phyloP scores from a whole-genome alignment of 208 protist species.

The Wallacemonas sp. region DNA sequence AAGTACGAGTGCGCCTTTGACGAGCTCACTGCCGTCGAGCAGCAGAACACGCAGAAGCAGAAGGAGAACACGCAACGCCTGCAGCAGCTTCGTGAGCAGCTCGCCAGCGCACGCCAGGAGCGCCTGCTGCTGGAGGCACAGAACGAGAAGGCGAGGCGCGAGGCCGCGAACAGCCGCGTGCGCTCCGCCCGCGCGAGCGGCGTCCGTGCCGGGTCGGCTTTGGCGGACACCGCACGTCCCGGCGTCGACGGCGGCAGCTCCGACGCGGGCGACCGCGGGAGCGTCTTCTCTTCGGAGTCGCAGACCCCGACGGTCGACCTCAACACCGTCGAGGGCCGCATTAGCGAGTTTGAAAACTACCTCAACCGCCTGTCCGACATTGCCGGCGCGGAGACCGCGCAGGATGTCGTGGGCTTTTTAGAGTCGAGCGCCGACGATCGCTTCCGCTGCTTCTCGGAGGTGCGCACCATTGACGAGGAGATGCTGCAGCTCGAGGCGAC shows the following conservation, averaged over 20 bases:
- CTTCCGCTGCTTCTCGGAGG: constrained; percentile 55
- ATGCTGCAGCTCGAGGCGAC: constrained; percentile 35
- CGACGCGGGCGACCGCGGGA: constrained; percentile 10
- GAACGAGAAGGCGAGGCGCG: constrained; percentile 23
- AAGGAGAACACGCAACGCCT: constrained; percentile 46
- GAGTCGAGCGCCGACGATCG: constrained; percentile 44
- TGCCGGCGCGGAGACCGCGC: constrained; percentile 44
- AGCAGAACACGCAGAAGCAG: constrained; percentile 50
- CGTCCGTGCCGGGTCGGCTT: background rate
- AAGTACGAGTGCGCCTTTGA: constrained; percentile 73
- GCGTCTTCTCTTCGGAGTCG: constrained; percentile 4
- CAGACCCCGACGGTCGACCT: background rate
- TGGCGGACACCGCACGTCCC: background rate
- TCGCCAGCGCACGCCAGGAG: constrained; percentile 36
- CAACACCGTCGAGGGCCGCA: constrained; percentile 14
- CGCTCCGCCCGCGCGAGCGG: background rate
- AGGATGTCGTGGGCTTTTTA: constrained; percentile 59
- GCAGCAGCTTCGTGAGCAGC: constrained; percentile 40
- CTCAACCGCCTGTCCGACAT: constrained; percentile 48
- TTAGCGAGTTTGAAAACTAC: constrained; percentile 49
- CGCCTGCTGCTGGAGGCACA: constrained; percentile 40
- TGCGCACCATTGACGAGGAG: constrained; percentile 51
- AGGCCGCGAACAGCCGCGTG: background rate
- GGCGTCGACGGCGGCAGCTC: too few species aligned
- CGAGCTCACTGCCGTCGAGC: constrained; percentile 71